Evolutionary conservation across 805 yeast species (phyloP).

Genomic region (Hanseniaspora vineae): DNA sequence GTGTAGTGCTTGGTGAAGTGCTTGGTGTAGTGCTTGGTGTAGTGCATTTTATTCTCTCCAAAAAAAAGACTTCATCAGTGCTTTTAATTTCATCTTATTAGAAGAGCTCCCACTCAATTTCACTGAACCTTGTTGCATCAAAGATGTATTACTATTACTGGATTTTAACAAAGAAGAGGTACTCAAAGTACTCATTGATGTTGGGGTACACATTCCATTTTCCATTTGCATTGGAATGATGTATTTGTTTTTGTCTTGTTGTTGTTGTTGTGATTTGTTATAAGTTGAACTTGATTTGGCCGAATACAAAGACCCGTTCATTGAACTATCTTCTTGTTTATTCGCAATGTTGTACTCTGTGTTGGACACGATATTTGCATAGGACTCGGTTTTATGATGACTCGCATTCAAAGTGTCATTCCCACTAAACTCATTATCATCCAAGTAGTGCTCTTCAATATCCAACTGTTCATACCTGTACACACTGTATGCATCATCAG

Average conservation of each 20-base stretch:
- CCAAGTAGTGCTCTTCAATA: neutral
- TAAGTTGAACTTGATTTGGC: neutral
- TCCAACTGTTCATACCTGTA: neutral
- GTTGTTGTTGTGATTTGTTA: neutral
- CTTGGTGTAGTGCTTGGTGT: neutral
- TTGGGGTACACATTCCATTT: neutral
- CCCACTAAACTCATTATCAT: no score
- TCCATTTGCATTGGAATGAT: neutral
- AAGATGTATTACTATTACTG: neutral
- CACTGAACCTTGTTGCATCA: neutral
- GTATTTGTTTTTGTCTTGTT: neutral
- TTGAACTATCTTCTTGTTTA: neutral
- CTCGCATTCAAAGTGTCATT: no score
- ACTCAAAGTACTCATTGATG: neutral
- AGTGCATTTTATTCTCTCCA: neutral
- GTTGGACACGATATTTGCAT: neutral
- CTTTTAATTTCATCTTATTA: neutral
- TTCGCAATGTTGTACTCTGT: neutral
- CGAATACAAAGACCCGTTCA: neutral
- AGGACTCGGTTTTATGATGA: neutral
- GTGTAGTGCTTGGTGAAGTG: no score
- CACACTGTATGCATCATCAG: neutral
- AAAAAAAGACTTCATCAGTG: neutral
- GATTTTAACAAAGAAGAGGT: neutral
- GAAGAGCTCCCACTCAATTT: neutral